Evolutionary conservation across 2,329 filamentous ascomycete species (phyloP).

Genomic region (Parafenestella ontariensis): DNA sequence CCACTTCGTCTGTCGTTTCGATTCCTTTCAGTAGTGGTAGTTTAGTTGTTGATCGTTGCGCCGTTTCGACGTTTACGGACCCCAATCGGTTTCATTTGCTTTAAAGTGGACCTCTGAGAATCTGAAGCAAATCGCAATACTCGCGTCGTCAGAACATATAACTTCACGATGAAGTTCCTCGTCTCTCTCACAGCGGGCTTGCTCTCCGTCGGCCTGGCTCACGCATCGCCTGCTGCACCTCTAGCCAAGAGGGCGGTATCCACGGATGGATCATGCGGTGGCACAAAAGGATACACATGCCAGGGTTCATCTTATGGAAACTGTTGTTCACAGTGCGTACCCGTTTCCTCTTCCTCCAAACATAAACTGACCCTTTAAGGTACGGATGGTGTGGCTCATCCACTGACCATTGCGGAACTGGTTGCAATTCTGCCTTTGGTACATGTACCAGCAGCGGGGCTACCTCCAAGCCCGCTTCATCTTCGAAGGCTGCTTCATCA

Average conservation of each 20-base stretch:
- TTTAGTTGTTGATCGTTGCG: neutral
- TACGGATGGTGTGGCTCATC: constrained; percentile 51
- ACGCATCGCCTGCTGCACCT: constrained; percentile 13
- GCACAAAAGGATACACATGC: constrained; percentile 51
- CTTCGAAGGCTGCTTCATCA: constrained; percentile 41
- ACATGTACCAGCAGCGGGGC: constrained; percentile 27
- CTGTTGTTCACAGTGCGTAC: constrained; percentile 53
- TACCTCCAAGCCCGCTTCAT: constrained; percentile 4
- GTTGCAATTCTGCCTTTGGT: constrained; percentile 43
- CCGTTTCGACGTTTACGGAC: neutral
- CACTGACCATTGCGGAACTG: constrained; percentile 37
- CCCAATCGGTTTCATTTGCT: neutral
- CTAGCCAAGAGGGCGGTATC: constrained; percentile 42
- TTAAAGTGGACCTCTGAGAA: neutral
- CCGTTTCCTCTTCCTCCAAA: constrained; percentile 43
- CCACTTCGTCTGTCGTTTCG: neutral
- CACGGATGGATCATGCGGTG: constrained; percentile 53
- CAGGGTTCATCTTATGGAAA: constrained; percentile 52
- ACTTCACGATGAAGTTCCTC: constrained; percentile 26
- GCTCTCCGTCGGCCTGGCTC: constrained; percentile 26
- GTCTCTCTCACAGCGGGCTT: constrained; percentile 24
- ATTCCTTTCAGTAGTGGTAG: neutral
- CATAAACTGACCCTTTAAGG: constrained; percentile 47
- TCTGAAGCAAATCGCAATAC: neutral
- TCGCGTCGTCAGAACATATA: neutral